A percentile compares a stretch with the other conserved stretches of the same genome.
Conservation (phyloP, 208 protist genomes). For the Blastocrithidia nonstop region DNA sequence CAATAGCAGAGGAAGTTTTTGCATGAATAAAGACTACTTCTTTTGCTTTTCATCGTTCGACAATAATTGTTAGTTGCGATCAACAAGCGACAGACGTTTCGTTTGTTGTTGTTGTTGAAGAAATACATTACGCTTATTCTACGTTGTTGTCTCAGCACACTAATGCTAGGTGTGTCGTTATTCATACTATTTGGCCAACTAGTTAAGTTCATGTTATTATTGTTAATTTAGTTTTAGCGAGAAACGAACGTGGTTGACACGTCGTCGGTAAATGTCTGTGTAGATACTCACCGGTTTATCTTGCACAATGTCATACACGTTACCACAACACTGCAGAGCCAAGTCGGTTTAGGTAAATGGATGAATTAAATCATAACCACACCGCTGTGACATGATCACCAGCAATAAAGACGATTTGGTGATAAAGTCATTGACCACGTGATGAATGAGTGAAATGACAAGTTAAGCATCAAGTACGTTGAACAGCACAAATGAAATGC, state of each 20-base stretch:
- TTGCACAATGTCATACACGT: conserved; percentile 35
- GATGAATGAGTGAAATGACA: conserved; percentile 38
- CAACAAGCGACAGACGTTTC: too few species aligned
- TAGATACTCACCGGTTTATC: conserved; percentile 28
- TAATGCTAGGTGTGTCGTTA: too few species aligned
- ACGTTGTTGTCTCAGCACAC: too few species aligned
- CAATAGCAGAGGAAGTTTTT: conserved; percentile 21
- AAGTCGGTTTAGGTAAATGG: conserved; percentile 43
- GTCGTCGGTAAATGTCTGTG: conserved; percentile 34
- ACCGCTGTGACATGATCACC: conserved; percentile 64
- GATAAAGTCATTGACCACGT: conserved; percentile 42
- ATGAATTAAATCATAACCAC: conserved; percentile 37
- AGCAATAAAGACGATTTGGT: conserved; percentile 55
- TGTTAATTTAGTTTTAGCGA: conserved; percentile 7
- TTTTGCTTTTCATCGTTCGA: too few species aligned
- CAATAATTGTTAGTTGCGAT: too few species aligned
- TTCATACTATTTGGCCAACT: too few species aligned
- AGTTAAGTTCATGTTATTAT: too few species aligned
- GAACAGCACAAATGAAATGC: conserved; percentile 36
- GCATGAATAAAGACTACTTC: too few species aligned
- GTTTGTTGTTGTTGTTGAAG: too few species aligned
- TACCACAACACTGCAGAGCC: conserved; percentile 51
- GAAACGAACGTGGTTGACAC: conserved; percentile 65
- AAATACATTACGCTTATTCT: too few species aligned
- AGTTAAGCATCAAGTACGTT: conserved; percentile 66